These are phyloP conservation scores for Lepidium africanum DNA, from an alignment of 345 rosid genomes.

Conservation along the genomic window DNA sequence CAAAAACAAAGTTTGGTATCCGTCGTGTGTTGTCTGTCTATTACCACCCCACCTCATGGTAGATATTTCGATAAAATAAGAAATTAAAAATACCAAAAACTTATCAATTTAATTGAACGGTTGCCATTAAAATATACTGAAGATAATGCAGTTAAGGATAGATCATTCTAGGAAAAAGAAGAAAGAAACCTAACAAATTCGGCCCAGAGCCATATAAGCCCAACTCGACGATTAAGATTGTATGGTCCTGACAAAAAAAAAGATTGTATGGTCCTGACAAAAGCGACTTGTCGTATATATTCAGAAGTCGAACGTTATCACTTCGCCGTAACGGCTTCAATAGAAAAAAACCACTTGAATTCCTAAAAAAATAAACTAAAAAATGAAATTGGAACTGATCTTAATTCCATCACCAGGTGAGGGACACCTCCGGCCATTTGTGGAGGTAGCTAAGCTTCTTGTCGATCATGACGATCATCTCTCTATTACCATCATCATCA, in stretches of 20 bases:
- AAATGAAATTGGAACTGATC: constrained; percentile 29
- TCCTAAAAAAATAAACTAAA: not conserved
- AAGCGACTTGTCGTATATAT: not conserved
- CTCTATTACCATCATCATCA: constrained; percentile 42
- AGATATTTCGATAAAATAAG: not conserved
- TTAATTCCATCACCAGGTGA: constrained; percentile 44
- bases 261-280: not conserved
- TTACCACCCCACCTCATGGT: not conserved
- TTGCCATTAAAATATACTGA: not conserved
- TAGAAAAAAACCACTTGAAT: not conserved
- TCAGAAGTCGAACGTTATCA: not conserved
- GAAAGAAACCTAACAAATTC: not conserved
- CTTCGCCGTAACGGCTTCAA: not conserved
- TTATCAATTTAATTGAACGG: not conserved
- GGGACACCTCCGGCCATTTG: constrained; percentile 40
- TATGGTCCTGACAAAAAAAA: not conserved
- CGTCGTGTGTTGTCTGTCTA: not conserved
- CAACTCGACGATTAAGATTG: not conserved
- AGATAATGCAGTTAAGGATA: not conserved
- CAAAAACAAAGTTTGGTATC: not conserved
- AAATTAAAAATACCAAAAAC: not conserved
- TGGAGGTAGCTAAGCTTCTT: constrained; percentile 39
- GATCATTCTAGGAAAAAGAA: not conserved
- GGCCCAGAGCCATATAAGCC: not conserved
- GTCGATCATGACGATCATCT: constrained; percentile 33